Evolutionary conservation across 257 asterid species (phyloP).

Genomic region (Scutellaria galericulata): DNA sequence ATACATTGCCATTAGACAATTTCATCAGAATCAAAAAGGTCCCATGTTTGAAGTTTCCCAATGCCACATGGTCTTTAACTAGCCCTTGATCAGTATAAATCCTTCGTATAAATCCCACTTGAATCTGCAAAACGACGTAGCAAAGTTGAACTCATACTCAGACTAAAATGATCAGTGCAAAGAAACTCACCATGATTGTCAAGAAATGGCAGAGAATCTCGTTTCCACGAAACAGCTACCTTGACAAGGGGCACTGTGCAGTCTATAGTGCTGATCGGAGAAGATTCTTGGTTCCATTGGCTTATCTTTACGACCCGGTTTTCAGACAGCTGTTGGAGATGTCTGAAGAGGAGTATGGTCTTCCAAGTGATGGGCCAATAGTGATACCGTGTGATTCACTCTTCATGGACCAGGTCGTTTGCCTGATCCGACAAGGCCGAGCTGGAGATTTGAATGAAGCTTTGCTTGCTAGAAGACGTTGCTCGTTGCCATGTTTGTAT

Average conservation of each 20-base stretch:
- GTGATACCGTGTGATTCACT: conserved; percentile 38
- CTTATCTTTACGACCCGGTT: conserved; percentile 33
- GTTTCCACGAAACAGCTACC: neutral
- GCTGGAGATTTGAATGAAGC: conserved; percentile 33
- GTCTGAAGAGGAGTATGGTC: conserved; percentile 49
- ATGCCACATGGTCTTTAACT: conserved; percentile 24
- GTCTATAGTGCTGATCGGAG: conserved; percentile 35
- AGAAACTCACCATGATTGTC: conserved; percentile 42
- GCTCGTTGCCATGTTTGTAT: conserved; percentile 26
- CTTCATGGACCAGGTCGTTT: conserved; percentile 39
- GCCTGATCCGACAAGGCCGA: conserved; percentile 33
- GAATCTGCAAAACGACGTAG: neutral
- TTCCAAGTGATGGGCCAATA: conserved; percentile 42
- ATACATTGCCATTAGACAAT: conserved; percentile 27
- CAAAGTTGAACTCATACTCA: neutral
- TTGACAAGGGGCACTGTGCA: conserved; percentile 29
- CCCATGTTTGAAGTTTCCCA: conserved; percentile 18
- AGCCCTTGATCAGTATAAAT: conserved; percentile 11
- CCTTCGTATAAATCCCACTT: conserved; percentile 26
- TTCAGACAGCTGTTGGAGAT: conserved; percentile 43
- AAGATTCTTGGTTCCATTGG: conserved; percentile 42
- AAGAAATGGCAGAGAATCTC: conserved; percentile 40
- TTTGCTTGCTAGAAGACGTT: conserved; percentile 29
- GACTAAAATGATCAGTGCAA: conserved; percentile 36
- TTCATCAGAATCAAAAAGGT: neutral